Evolutionary conservation across 768 basidiomycete genomes (phyloP).

Genomic region (Hemileccinum rubropunctum): DNA sequence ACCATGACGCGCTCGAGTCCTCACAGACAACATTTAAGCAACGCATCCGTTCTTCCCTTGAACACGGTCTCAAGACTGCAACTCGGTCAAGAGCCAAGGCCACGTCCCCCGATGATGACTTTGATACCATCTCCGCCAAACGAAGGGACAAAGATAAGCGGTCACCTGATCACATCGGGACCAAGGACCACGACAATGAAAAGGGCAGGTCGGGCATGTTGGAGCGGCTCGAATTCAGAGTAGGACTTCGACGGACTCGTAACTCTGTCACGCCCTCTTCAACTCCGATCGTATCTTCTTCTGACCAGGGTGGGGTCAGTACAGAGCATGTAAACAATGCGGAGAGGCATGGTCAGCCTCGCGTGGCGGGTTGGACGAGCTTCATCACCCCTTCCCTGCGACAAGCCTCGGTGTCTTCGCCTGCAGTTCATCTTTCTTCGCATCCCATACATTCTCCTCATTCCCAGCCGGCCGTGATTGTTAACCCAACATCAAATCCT

Average conservation of each 20-base stretch:
- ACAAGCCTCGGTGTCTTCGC: slow-evolving; percentile 72
- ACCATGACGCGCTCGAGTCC: slow-evolving; percentile 37
- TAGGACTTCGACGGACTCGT: slow-evolving; percentile 46
- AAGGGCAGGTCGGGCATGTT: slow-evolving; percentile 47
- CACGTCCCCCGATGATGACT: slow-evolving; percentile 37
- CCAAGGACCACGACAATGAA: slow-evolving; percentile 33
- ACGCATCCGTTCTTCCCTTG: slow-evolving; percentile 63
- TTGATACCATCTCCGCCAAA: slow-evolving; percentile 43
- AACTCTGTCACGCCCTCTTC: slow-evolving; percentile 38
- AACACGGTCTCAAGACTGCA: slow-evolving; percentile 63
- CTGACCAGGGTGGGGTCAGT: slow-evolving; percentile 19
- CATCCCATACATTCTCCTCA: slow-evolving; percentile 53
- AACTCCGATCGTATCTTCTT: slow-evolving; percentile 37
- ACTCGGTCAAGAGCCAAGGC: slow-evolving; percentile 53
- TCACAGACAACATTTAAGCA: slow-evolving; percentile 52
- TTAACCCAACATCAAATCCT: slow-evolving; percentile 47
- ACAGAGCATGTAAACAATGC: slow-evolving; percentile 35
- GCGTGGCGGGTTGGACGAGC: slow-evolving; percentile 52
- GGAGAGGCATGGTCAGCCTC: slow-evolving; percentile 38
- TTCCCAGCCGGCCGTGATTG: slow-evolving; percentile 45
- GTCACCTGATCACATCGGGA: slow-evolving; percentile 29
- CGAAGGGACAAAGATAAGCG: slow-evolving; percentile 42
- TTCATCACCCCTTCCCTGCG: slow-evolving; percentile 67
- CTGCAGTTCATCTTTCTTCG: slow-evolving; percentile 63
- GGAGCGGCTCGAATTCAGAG: slow-evolving; percentile 46